Evolutionary conservation across 2,329 filamentous ascomycete species (phyloP), one percentile per base, ranked within the genome.

Genomic region (Colletotrichum sp.): DNA sequence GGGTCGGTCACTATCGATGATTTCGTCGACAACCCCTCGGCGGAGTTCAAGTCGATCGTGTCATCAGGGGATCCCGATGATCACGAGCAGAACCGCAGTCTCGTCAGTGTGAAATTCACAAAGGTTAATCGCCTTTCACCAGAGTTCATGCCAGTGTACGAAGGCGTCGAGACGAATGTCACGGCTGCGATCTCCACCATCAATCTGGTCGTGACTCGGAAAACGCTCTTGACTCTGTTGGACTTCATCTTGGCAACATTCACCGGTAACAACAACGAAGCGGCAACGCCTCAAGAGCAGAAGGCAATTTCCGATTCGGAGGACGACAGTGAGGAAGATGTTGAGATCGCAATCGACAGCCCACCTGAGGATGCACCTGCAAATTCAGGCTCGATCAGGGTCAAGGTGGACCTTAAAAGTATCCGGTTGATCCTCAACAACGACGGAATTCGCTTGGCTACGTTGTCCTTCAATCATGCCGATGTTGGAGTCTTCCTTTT

Each of bases 31-130:
- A 94, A 96, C 70, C 93, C 96, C 0, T 88, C 95, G 0, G 93
- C 94, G 9, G 96, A 99, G 81, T 99, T 99, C 88, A 98, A 97
- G 85, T 96, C 96, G 30, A 98, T 99, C 67, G 92, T 99, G n/a
- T 98, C 96, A 0, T 98, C 97, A 1, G 92, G 91, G 0, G 92
- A 93, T 65, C 85, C 87, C 8, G 91, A 93, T 59, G 96, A 98
- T 81, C 92, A 94, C 30, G 90, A 93, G 62, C 92, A 94, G 75
- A 93, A 95, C 77, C 92, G 95, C 76, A 95, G 98, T 79, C 90
- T 99, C 15, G 95, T 99, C 79, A 92, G 93, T 68, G 90, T 99
- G 80, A 98, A 96, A 81, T 98, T 98, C 81, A 90, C 95, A 76
- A 95, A 94, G 82, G 95, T 99, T 75, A 98, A 97, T 80, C 93